Evolutionary conservation across 2,329 filamentous ascomycete genomes (phyloP), one percentile per base, ranked within the genome.

Genomic region (Xylaria sp.): DNA sequence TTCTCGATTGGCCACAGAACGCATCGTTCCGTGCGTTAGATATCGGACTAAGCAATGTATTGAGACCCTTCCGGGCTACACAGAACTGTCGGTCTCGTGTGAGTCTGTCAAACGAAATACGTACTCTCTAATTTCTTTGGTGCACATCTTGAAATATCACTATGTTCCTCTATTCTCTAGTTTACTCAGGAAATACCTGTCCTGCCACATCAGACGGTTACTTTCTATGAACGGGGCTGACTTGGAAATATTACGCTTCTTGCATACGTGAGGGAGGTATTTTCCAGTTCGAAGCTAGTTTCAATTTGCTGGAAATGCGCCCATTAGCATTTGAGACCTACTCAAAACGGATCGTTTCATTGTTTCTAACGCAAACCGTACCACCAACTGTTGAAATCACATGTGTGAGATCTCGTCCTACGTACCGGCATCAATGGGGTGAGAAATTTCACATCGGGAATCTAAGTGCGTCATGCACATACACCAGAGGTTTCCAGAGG

Each of bases 41-140:
- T 14, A 45, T 40, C 11, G 17, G 25, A 23, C 7, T 17, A 35
- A 35, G 35, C 19, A 54, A 33, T 19, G 31, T 46, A 53, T 42
- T 40, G 11, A 51, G 42, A 23, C 40, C 21, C 14, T 28, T 5
- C 21, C 15, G 25, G 19, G 46, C 31, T 53, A 37, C 54, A 46
- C 50, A 15, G 35, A 49, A 31, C 57, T 35, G 42, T 31, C 42
- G 17, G 21, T 37, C 49, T 43, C 33, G 49, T 37, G 45, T 38
- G 50, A 58, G 21, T 57, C 52, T 60, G 60, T 63, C 31, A 19
- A 25, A 63, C 56, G 3, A 50, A 53, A 11, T 40, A 63, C 53
- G 60, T 17, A 60, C 21, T 63, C 35, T 17, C 46, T 53, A 35
- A n/a, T 28, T 14, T 35, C 47, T 15, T 33, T 38, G 15, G 12